These are phyloP conservation scores for Tricholoma hemisulphureum DNA, from an alignment of 768 basidiomycete species.

Conservation along the genomic window DNA sequence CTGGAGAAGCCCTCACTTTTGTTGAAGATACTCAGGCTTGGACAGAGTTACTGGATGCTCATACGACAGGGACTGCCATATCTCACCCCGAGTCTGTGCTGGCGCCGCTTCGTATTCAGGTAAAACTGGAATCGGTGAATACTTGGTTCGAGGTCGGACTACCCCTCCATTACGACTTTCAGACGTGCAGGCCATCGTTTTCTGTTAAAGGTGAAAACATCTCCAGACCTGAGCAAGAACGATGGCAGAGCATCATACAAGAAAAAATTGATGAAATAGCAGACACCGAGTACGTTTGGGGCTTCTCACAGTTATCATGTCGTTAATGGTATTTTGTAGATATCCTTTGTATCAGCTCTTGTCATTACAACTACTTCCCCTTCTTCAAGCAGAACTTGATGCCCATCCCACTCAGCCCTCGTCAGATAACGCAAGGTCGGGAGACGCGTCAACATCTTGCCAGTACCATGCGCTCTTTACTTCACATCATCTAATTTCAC, in stretches of 20 bases:
- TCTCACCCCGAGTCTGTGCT: background rate
- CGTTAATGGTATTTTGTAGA: slow-evolving; percentile 32
- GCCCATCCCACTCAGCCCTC: background rate
- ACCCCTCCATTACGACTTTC: slow-evolving; percentile 10
- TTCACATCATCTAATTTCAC: slow-evolving; percentile 70
- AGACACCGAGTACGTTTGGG: slow-evolving; percentile 30
- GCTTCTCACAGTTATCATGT: background rate
- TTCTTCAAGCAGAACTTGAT: slow-evolving; percentile 43
- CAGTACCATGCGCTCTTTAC: slow-evolving; percentile 63
- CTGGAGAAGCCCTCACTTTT: slow-evolving; percentile 53
- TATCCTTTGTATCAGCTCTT: slow-evolving; percentile 62
- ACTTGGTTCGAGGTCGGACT: slow-evolving; percentile 38
- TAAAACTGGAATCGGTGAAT: slow-evolving; percentile 28
- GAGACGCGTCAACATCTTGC: slow-evolving; percentile 3
- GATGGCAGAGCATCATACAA: slow-evolving; percentile 43
- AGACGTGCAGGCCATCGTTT: slow-evolving; percentile 20
- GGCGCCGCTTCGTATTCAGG: slow-evolving; percentile 10
- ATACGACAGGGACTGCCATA: background rate
- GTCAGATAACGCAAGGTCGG: background rate
- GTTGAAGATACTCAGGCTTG: slow-evolving; percentile 34
- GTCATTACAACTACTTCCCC: slow-evolving; percentile 54
- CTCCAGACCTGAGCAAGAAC: slow-evolving; percentile 46
- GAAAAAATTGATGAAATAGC: slow-evolving; percentile 36
- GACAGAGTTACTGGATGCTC: slow-evolving; percentile 22
- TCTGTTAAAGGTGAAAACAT: slow-evolving; percentile 48